Evolutionary conservation across 2,329 filamentous ascomycete genomes (phyloP), one percentile per base, ranked within the genome.

Genomic region (Epichloe coenophiala): DNA sequence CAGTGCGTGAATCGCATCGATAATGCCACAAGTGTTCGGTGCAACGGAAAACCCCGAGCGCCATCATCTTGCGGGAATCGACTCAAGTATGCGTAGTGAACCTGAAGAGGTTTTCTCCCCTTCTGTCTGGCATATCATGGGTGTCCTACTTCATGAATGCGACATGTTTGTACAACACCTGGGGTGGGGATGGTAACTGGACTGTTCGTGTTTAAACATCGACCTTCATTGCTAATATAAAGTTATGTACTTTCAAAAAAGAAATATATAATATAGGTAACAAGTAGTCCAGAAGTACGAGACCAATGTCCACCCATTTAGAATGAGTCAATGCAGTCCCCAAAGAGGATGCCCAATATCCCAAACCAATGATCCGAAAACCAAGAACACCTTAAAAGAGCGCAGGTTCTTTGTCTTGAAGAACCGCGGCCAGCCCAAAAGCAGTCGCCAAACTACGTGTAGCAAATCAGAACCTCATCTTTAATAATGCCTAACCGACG

Each of bases 401-500:
- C 17, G 3, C 21, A 19, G n/a, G 17, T 12, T 45, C 36, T 21
- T 21, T 15, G 40, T 31, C 39, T 12, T 35, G 17, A 17, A 17
- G 15, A 12, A 19, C 33, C 17, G 23, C 36, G 42, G 9, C 31
- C 17, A 13, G 12, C n/a, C 21, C 40, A 50, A n/a, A 40, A 40
- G 15, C 9, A 17, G 21, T 45, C 35, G 48, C 41, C 27, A 31
- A 49, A 39, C 36, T 31, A 33, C 33, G 19, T n/a, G 27, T 7
- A 19, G 23, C 49, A 27, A 27, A 13, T 19, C 38, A 21, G 13
- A 40, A 17, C 38, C 40, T 46, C 31, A n/a, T 35, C 21, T n/a
- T 21, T 4, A 6, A 11, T n/a, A 31, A 19, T 45, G 21, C 4
- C 59, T 64, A 65, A 56, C 60, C 64, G 44, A 71, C 59, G 35